Conservation (phyloP, 306 rosid species). For the Glycine soja region DNA sequence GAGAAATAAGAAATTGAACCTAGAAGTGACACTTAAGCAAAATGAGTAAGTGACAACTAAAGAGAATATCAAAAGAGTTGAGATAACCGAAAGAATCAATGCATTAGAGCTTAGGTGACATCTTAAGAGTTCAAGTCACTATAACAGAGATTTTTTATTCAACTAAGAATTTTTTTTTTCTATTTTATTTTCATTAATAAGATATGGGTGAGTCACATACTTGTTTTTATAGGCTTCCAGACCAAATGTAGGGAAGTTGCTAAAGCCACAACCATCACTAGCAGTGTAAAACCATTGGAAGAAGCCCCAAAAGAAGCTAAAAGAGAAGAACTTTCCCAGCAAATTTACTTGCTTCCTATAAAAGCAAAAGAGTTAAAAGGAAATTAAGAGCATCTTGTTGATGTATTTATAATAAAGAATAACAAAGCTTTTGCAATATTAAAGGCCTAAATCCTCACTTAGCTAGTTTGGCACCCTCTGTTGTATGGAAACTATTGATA, state of each 20-base stretch:
- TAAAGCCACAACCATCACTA: constrained; percentile 61
- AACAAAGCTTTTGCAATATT: neutral
- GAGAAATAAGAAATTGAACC: no score
- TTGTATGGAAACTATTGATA: constrained; percentile 63
- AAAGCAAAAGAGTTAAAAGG: constrained; percentile 15
- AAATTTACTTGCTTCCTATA: constrained; percentile 57
- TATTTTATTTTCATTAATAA: neutral
- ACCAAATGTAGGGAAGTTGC: constrained; percentile 62
- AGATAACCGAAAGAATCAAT: no score
- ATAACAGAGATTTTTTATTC: no score
- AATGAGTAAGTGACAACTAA: no score
- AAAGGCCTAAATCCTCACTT: constrained; percentile 45
- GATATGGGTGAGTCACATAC: constrained; percentile 41
- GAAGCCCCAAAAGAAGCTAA: constrained; percentile 61
- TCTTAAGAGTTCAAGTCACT: no score
- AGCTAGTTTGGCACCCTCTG: constrained; percentile 63
- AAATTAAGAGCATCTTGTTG: neutral
- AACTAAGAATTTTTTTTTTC: neutral
- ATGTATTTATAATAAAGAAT: neutral
- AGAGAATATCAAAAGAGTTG: no score
- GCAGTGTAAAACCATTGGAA: constrained; percentile 69
- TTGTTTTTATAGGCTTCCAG: constrained; percentile 47
- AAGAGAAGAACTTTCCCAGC: constrained; percentile 59
- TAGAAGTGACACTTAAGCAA: no score
- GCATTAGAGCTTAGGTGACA: no score